These are phyloP conservation scores for Colletotrichum euphorbiae DNA, from an alignment of 2,329 filamentous ascomycete genomes.

Conservation along the genomic window DNA sequence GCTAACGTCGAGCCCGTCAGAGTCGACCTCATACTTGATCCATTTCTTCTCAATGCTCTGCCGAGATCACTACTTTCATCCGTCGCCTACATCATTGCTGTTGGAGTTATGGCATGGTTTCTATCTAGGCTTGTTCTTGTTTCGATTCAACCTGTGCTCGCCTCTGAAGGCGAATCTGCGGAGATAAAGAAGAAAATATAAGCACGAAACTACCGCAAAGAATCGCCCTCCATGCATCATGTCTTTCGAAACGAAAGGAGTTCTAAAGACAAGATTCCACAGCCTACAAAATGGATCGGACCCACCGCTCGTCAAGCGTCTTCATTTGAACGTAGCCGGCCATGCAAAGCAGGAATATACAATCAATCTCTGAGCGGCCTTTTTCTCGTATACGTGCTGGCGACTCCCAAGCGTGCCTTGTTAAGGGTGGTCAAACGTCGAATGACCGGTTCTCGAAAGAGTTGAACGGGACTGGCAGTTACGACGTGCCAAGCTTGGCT, in stretches of 20 bases:
- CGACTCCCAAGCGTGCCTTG: constrained; percentile 2
- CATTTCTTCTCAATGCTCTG: constrained; percentile 82
- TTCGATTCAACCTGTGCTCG: constrained; percentile 47
- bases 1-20: constrained; percentile 75
- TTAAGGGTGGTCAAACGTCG: background rate
- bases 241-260: constrained; percentile 26
- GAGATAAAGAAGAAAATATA: constrained; percentile 54
- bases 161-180: constrained; percentile 46
- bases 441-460: background rate
- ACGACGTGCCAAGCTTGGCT: background rate
- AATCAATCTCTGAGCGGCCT: constrained; percentile 3
- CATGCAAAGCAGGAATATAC: constrained; percentile 4
- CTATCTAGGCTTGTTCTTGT: constrained; percentile 53
- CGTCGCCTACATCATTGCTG: constrained; percentile 72
- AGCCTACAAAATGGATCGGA: constrained; percentile 22
- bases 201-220: constrained; percentile 19
- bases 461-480: background rate
- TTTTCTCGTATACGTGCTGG: background rate
- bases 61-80: constrained; percentile 83
- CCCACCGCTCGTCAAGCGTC: background rate
- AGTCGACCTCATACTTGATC: constrained; percentile 88
- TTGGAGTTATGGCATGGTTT: constrained; percentile 64
- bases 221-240: constrained; percentile 22
- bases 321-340: constrained; percentile 4
- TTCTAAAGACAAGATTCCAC: constrained; percentile 31